A percentile compares a stretch with the other conserved stretches of the same genome.
phyloP scores from a whole-genome alignment of 495 filamentous ascomycete genomes.

The Talaromyces nanjingensis region DNA sequence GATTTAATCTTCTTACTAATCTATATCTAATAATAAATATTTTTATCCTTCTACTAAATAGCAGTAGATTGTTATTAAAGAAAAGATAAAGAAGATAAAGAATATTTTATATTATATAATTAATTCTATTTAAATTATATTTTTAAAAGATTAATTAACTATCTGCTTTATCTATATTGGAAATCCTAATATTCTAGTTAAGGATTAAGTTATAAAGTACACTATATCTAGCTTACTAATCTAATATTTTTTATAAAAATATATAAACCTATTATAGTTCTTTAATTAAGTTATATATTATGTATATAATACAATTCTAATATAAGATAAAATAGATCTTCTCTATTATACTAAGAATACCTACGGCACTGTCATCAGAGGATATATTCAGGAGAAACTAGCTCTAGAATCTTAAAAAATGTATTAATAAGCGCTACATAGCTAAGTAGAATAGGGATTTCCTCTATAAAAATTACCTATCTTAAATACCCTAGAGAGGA shows the following conservation, averaged over 20 bases:
- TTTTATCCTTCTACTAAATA: too few relatives aligned
- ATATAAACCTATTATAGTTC: conserved; percentile 14
- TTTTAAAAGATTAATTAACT: conserved; percentile 11
- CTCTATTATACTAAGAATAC: background rate
- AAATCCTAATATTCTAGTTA: conserved; percentile 14
- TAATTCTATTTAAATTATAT: too few relatives aligned
- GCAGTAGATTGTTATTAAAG: conserved; percentile 1
- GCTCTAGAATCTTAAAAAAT: too few relatives aligned
- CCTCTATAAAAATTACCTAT: too few relatives aligned
- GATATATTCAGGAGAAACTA: too few relatives aligned
- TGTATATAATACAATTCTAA: background rate
- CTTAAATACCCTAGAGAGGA: too few relatives aligned
- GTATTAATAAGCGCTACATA: too few relatives aligned
- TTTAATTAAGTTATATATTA: conserved; percentile 9
- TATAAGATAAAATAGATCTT: conserved; percentile 7
- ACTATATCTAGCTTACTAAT: conserved; percentile 13
- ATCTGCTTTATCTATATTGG: conserved; percentile 15
- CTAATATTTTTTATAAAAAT: conserved; percentile 12
- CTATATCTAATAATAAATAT: too few relatives aligned
- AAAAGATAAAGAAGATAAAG: conserved; percentile 9
- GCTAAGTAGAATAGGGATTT: too few relatives aligned
- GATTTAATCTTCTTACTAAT: too few relatives aligned
- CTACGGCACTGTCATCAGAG: too few relatives aligned
- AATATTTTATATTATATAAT: too few relatives aligned
- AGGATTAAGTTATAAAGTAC: conserved; percentile 9